These are phyloP conservation scores for Ocimum tenuiflorum DNA, from an alignment of 257 asterid species.

Conservation along the genomic window DNA sequence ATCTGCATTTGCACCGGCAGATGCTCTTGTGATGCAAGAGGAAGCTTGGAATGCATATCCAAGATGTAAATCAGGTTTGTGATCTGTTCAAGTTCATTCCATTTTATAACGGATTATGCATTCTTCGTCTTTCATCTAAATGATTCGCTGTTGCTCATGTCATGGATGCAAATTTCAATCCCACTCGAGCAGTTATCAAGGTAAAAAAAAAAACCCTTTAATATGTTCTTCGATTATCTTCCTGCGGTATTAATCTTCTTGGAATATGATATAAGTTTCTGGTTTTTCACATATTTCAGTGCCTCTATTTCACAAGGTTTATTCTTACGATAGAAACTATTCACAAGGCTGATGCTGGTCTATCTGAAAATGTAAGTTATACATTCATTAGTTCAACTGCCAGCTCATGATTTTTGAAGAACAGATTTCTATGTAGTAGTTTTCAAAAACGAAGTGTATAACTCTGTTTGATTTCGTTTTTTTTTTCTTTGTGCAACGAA, in stretches of 20 bases:
- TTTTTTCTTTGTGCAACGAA: background rate
- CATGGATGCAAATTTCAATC: slow-evolving; percentile 21
- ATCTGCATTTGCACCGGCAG: slow-evolving; percentile 64
- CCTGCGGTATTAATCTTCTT: background rate
- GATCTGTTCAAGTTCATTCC: background rate
- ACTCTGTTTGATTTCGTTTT: background rate
- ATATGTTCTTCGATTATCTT: background rate
- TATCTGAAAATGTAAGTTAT: slow-evolving; percentile 65
- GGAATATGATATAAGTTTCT: slow-evolving; percentile 14
- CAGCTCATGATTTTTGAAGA: background rate
- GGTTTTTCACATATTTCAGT: slow-evolving; percentile 34
- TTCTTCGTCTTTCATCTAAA: background rate
- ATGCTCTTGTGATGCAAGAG: slow-evolving; percentile 85
- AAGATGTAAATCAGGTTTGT: slow-evolving; percentile 66
- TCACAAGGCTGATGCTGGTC: slow-evolving; percentile 63
- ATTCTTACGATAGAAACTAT: slow-evolving; percentile 67
- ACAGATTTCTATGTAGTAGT: background rate
- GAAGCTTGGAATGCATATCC: slow-evolving; percentile 96
- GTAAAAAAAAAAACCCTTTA: slow-evolving; percentile 29
- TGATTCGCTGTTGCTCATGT: slow-evolving; percentile 6
- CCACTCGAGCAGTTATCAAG: slow-evolving; percentile 57
- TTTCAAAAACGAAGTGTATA: background rate
- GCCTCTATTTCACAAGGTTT: slow-evolving; percentile 74
- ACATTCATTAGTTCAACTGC: background rate
- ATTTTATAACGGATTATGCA: background rate